Evolutionary conservation across 108 stramenopile species (phyloP), one percentile per base, ranked within the genome.

Genomic region (Cyclotella atomus): DNA sequence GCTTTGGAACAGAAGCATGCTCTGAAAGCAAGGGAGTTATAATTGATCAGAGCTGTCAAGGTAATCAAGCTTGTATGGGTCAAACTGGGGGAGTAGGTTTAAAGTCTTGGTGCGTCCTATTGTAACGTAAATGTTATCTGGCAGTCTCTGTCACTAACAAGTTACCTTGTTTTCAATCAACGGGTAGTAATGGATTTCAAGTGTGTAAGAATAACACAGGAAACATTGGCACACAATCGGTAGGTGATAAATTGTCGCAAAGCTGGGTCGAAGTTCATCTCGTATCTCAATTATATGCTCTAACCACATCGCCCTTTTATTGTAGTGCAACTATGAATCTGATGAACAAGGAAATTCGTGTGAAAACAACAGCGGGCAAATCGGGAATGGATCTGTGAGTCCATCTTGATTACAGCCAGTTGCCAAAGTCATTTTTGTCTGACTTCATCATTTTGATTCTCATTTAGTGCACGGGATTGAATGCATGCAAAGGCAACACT

Each of bases 1-100:
- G 52, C 20, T 52, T 5, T 1, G 52, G 52, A 52, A 23, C 24
- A 52, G 52, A 52, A 21, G 52, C 52, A n/a, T 52, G 52, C 52
- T 23, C 24, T 3, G 52, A 52, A 23, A 52, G 24, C 5, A 1
- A 52, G 21, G 52, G 52, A 23, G 24, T 10, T 52, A 23, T 52
- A 10, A 1, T 21, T 23, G 3, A 6, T 23, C 10, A 24, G 4
- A 52, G 52, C 24, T 52, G 52, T 23, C 1, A 5, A 2, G 52
- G 52, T 9, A 19, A 52, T 23, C 52, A 52, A 52, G 4, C 52
- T 21, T 52, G 52, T 23, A 24, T 23, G 20, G 21, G 2, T 10
- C 52, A 52, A 23, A 52, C 1, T 23, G 52, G 52, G 24, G 9
- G 10, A 2, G 52, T 52, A 10, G 52, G 23, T 23, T 10, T 9